Conservation (phyloP, 2,329 filamentous ascomycete species). For the Fusarium sp. region DNA sequence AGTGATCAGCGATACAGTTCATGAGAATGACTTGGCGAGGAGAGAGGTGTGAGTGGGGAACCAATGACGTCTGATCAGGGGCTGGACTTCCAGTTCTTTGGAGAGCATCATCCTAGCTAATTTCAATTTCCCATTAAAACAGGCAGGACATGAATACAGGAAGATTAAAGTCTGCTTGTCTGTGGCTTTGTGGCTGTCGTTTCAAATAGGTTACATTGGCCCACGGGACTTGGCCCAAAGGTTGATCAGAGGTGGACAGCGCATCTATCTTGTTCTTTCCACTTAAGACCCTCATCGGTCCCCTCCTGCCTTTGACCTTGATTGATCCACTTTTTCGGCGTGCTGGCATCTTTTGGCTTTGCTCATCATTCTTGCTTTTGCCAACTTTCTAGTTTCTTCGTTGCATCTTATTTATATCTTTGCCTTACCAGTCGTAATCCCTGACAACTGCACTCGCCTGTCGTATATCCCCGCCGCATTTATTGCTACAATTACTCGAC, state of each 20-base stretch:
- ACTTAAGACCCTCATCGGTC: conserved; percentile 4
- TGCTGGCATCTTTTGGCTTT: conserved; percentile 36
- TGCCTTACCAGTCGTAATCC: not conserved
- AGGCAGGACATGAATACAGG: conserved; percentile 9
- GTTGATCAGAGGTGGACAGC: not conserved
- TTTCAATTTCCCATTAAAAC: conserved; percentile 20
- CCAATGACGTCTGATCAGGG: conserved; percentile 38
- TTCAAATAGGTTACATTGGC: not conserved
- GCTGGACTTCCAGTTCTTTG: not conserved
- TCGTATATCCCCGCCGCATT: not conserved
- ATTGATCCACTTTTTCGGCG: conserved; percentile 36
- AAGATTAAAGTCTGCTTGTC: conserved; percentile 5
- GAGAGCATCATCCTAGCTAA: conserved; percentile 25
- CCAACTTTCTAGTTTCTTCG: conserved; percentile 16
- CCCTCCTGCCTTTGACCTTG: conserved; percentile 12
- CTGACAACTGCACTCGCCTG: conserved; percentile 5
- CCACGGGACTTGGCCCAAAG: not conserved
- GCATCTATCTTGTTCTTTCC: not conserved
- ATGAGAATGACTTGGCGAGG: conserved; percentile 9
- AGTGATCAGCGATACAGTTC: conserved; percentile 14
- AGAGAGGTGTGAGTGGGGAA: conserved; percentile 25
- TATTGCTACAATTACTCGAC: not conserved
- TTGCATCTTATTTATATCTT: conserved; percentile 8
- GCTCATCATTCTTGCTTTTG: conserved; percentile 26
- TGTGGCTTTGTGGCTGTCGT: conserved; percentile 4